Evolutionary conservation across 176 grass and related monocot genomes (phyloP), one percentile per base, ranked within the genome.

Genomic region (Rhipidocladum racemiflorum): DNA sequence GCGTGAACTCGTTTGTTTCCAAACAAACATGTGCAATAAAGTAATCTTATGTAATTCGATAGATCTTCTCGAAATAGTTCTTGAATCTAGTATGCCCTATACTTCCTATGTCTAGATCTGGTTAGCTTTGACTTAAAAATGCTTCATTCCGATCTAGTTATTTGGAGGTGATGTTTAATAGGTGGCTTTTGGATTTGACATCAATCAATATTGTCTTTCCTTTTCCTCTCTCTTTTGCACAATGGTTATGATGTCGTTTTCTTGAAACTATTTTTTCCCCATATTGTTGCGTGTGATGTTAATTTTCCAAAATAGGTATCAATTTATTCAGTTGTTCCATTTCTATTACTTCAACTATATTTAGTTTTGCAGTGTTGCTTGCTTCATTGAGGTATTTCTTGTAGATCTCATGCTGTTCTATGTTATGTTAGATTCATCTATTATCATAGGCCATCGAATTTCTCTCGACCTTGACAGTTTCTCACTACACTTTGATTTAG

Each of bases 41-140:
- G 59, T 74, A 38, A 66, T 81, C 14, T 81, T 67, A 46, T 59
- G 39, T 46, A 66, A 65, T 81, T 59, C 49, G 46, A 43, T 55
- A 59, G 63, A 77, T 68, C 21, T 30, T 56, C 29, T 12, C 1
- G 28, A 74, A 35, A 57, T 88, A 72, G 74, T 65, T 81, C 27
- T 40, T 23, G 23, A 48, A 72, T 77, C 17, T 51, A 51, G 63
- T 32, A 70, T 23, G 8, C 0, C 1, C 4, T 6, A 54, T 83
- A 40, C 34, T 34, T 83, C 5, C 5, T 63, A 70, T 69, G 38
- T 69, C 20, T 51, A 10, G 81, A 84, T 76, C 82, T 76, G 34
- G 27, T 44, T 76, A 61, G 18, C 49, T 87, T 51, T 50, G 46
- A 83, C 25, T 87, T 77, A 23, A 53, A 10, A 65, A 23, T 44